Evolutionary conservation across 805 yeast genomes (phyloP), one percentile per base, ranked within the genome.

Genomic region (Wickerhamiella siamensis): DNA sequence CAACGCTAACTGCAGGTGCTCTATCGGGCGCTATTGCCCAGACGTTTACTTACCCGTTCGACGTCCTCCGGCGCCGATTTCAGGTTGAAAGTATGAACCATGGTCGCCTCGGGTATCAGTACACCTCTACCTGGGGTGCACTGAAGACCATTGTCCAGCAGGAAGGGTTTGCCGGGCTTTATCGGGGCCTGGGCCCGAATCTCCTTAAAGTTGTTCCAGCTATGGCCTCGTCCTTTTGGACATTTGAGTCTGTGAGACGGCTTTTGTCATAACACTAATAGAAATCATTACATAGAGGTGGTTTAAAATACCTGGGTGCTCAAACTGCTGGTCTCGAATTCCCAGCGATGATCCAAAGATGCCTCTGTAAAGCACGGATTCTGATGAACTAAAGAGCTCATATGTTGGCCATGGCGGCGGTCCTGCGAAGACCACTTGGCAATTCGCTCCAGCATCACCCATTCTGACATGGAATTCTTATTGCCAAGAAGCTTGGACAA

Each of bases 181-280:
- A 83, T 40, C 74, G 77, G 51, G 81, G 74, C 17, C 55, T 64
- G 43, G 42, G 54, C 2, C 91, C 94, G 1, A 84, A 84, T 55
- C 66, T 83, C 57, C 78, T 82, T 67, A 88, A 87, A 57, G 91
- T 88, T 3, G 81, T 84, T 37, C 96, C 97, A 0, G 77, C 91
- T 12, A 88, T 91, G 87, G 97, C 97, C 3, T 84, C 87, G 15
- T 83, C 88, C 46, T 88, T 96, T 95, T 66, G 86, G 51, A 75
- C 83, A 40, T 88, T 81, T 63, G 97, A 88, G 56, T 58, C 74
- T 19, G 66, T 83, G 17, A 74, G 75, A 52, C 79, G 62, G 43
- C 47, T 47, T 33, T 54, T 52, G 36, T 31, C 40, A 14, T 36
- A 12, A 10, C 40, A n/a, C 31, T 26, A 14, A 26, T 12, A 31